Evolutionary conservation across 2,329 filamentous ascomycete genomes (phyloP).

Genomic region (Aspergillus quadrilineatus): DNA sequence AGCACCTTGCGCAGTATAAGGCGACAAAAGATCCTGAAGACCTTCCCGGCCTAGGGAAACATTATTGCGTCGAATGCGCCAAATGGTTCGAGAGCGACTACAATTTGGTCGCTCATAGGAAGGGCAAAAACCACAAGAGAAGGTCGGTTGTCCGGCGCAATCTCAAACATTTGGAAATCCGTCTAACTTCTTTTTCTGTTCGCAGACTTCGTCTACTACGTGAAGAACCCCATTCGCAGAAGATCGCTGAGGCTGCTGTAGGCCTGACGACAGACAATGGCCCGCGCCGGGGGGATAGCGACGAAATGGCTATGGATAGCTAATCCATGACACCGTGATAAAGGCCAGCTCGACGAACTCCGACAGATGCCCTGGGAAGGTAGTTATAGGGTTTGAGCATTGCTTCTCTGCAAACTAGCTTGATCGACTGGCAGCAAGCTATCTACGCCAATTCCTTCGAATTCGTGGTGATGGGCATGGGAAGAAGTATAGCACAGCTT

Average conservation of each 20-base stretch:
- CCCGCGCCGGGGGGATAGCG: conserved; percentile 37
- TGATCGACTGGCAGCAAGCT: background rate
- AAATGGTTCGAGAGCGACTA: conserved; percentile 91
- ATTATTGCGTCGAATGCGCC: conserved; percentile 89
- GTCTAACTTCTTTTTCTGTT: background rate
- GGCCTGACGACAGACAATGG: conserved; percentile 72
- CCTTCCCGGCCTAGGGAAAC: conserved; percentile 77
- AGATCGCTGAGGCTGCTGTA: conserved; percentile 77
- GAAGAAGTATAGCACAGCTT: background rate
- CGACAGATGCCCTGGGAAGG: background rate
- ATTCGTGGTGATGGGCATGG: background rate
- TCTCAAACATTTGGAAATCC: background rate
- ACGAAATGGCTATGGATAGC: conserved; percentile 41
- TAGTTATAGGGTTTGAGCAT: background rate
- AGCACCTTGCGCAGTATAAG: conserved; percentile 78
- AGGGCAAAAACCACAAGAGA: conserved; percentile 91
- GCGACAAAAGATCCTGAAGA: conserved; percentile 79
- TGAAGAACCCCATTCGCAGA: conserved; percentile 83
- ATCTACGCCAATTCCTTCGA: background rate
- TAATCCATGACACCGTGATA: conserved; percentile 10
- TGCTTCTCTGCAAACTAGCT: background rate
- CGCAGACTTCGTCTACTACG: conserved; percentile 74
- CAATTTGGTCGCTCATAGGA: conserved; percentile 72
- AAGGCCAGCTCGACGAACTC: background rate
- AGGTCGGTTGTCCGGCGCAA: conserved; percentile 49